These are phyloP conservation scores for Mortierella alpina DNA, from an alignment of 192 early-diverging fungal genomes.

Conservation along the genomic window DNA sequence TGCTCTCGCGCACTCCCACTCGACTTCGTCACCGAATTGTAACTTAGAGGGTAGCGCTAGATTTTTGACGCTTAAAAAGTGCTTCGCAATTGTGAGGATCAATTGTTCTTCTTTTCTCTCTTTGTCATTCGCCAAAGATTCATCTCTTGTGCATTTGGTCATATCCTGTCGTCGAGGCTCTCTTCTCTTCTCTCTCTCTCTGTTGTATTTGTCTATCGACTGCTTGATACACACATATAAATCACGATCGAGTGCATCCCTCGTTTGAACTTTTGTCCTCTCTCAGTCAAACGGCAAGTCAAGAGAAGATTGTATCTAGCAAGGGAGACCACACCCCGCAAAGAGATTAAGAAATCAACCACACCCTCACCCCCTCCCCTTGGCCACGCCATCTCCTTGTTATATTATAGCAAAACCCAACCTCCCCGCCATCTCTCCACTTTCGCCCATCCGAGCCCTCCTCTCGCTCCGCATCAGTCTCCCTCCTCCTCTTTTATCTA, in stretches of 20 bases:
- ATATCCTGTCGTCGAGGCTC: neutral
- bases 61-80: too few species aligned
- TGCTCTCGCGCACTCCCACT: neutral
- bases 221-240: too few species aligned
- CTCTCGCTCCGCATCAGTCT: neutral
- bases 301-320: too few species aligned
- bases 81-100: neutral
- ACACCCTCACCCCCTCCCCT: too few species aligned
- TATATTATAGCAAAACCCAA: neutral
- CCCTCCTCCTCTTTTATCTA: neutral
- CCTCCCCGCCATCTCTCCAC: neutral
- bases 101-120: neutral
- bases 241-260: too few species aligned
- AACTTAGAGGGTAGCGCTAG: too few species aligned
- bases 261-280: neutral
- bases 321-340: too few species aligned
- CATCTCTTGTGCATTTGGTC: too few species aligned
- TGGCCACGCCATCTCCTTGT: too few species aligned
- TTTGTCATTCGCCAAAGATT: neutral
- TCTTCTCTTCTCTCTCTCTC: conserved; percentile 8
- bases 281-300: neutral
- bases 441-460: neutral
- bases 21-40: neutral
- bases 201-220: neutral
- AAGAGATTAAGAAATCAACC: too few species aligned